Percentiles rank a stretch among this genome's conserved stretches.
Evolutionary conservation across 83 land plant species (phyloP).

Genomic region (Diphasiastrum complanatum): DNA sequence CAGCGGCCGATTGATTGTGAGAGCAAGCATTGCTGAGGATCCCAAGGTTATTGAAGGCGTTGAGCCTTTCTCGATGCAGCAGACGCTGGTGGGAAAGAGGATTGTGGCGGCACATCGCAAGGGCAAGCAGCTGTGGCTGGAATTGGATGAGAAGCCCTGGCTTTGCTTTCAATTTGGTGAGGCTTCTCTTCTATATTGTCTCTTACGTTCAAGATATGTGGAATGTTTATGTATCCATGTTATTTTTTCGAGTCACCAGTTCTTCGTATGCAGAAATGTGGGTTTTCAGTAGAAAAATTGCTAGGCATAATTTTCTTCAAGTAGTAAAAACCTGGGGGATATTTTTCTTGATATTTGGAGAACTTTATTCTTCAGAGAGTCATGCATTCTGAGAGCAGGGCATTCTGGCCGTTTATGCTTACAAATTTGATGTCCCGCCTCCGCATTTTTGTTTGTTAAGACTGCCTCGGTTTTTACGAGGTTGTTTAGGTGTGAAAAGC

Average conservation of each 20-base stretch:
- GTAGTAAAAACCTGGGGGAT: no score
- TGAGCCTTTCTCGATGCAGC: constrained; percentile 51
- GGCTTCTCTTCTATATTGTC: not conserved
- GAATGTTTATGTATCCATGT: not conserved
- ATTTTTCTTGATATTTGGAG: no score
- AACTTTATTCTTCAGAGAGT: no score
- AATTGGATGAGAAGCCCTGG: constrained; percentile 83
- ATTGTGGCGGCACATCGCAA: constrained; percentile 67
- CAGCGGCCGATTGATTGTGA: constrained; percentile 45
- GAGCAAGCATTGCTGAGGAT: constrained; percentile 63
- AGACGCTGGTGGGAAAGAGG: constrained; percentile 56
- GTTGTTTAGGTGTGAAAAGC: no score
- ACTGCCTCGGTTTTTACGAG: no score
- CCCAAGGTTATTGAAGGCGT: constrained; percentile 72
- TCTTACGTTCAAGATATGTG: not conserved
- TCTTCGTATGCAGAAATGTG: not conserved
- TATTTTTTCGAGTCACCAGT: not conserved
- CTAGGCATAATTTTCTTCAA: no score
- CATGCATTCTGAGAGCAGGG: no score
- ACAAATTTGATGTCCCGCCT: no score
- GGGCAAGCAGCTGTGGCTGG: constrained; percentile 93
- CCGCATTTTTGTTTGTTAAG: no score
- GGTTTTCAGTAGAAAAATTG: no score
- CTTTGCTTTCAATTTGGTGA: constrained; percentile 94
- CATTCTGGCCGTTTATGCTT: no score